A percentile compares a stretch with the other conserved stretches of the same genome.
Evolutionary conservation across 768 basidiomycete species (phyloP).

Genomic region (Postia placenta): DNA sequence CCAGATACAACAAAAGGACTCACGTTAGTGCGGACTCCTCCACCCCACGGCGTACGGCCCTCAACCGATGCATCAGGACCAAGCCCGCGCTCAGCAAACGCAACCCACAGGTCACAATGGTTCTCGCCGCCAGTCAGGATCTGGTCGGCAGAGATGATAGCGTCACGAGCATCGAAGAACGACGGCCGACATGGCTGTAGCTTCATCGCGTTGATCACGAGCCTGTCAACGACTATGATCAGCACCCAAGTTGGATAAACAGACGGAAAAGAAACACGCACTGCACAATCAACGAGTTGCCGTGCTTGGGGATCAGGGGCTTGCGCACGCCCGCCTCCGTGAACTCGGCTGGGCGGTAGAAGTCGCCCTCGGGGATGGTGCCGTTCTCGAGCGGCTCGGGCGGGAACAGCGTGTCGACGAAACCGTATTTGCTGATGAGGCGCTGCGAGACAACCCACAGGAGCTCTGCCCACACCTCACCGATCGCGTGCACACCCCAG

Average conservation of each 20-base stretch:
- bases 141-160: conserved; percentile 88
- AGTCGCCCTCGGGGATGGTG: conserved; percentile 60
- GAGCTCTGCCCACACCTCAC: conserved; percentile 94
- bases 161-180: conserved; percentile 87
- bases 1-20: not conserved
- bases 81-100: conserved; percentile 77
- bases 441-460: conserved; percentile 75
- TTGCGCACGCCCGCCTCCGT: conserved; percentile 36
- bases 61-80: conserved; percentile 70
- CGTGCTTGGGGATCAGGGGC: conserved; percentile 80
- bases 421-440: conserved; percentile 80
- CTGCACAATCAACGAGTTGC: conserved; percentile 82
- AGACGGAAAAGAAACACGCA: conserved; percentile 23
- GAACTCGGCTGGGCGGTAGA: conserved; percentile 50
- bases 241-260: not conserved
- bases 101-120: conserved; percentile 79
- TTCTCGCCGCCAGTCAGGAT: conserved; percentile 92
- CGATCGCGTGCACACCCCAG: conserved; percentile 90
- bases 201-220: conserved; percentile 92
- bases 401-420: conserved; percentile 73
- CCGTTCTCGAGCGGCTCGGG: conserved; percentile 63
- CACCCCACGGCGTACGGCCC: conserved; percentile 87
- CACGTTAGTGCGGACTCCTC: conserved; percentile 72
- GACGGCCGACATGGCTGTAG: conserved; percentile 86
- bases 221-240: conserved; percentile 28